phyloP scores from a whole-genome alignment of 805 yeast species.

The Cyberlindnera mycetangii region DNA sequence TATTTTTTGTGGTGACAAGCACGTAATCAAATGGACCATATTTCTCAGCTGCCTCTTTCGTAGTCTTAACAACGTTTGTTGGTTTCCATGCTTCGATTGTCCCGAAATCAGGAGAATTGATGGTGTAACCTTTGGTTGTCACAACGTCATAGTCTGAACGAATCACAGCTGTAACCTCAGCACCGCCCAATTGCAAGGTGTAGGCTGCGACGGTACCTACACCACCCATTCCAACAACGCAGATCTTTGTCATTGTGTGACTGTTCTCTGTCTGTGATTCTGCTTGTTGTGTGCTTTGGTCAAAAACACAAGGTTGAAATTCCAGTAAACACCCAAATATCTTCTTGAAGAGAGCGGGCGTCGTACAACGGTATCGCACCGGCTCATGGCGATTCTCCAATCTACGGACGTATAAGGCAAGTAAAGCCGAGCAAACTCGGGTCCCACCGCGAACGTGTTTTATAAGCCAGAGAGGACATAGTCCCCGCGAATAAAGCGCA shows the following conservation, averaged over 20 bases:
- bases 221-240: slow-evolving; percentile 76
- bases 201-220: slow-evolving; percentile 74
- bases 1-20: slow-evolving; percentile 59
- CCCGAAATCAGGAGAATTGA: slow-evolving; percentile 61
- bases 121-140: slow-evolving; percentile 46
- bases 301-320: too few relatives aligned
- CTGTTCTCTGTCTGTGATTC: not conserved
- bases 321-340: too few relatives aligned
- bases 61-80: slow-evolving; percentile 34
- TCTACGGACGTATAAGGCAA: not conserved
- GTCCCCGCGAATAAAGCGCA: too few relatives aligned
- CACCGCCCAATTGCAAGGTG: slow-evolving; percentile 35
- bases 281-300: too few relatives aligned
- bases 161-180: slow-evolving; percentile 44
- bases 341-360: too few relatives aligned
- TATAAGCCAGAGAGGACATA: not conserved
- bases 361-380: too few relatives aligned
- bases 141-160: slow-evolving; percentile 58
- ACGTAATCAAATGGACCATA: slow-evolving; percentile 48
- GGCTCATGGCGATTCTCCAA: not conserved
- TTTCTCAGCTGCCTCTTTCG: slow-evolving; percentile 28
- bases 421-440: not conserved
- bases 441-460: not conserved
- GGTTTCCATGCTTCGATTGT: slow-evolving; percentile 49
- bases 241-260: slow-evolving; percentile 31